These are phyloP conservation scores for Cladosporium phlei DNA, from an alignment of 2,329 filamentous ascomycete genomes.

Conservation along the genomic window DNA sequence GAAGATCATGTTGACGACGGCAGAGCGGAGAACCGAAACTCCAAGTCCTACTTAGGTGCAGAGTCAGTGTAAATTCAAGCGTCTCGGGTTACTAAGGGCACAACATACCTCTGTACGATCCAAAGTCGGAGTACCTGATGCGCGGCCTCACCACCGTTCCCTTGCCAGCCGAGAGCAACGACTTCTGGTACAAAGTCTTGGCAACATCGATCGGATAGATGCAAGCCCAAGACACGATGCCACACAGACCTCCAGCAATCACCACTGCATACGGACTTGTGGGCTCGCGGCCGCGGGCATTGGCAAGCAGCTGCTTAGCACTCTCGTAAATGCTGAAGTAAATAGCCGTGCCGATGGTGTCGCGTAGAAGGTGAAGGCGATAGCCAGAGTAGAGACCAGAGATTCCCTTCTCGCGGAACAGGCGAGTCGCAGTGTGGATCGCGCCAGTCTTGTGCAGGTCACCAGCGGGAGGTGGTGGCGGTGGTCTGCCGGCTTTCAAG, in stretches of 20 bases:
- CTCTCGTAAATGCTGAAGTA: conserved; percentile 91
- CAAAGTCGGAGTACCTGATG: conserved; percentile 70
- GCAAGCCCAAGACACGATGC: conserved; percentile 78
- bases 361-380: conserved; percentile 75
- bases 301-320: conserved; percentile 74
- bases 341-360: conserved; percentile 76
- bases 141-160: conserved; percentile 52
- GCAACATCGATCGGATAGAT: conserved; percentile 68
- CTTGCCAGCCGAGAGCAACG: conserved; percentile 67
- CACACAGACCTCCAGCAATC: conserved; percentile 72
- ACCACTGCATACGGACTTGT: conserved; percentile 76
- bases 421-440: conserved; percentile 63
- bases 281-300: conserved; percentile 66
- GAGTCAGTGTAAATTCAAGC: conserved; percentile 1
- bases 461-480: conserved; percentile 1
- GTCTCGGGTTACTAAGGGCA: background rate
- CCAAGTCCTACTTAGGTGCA: conserved; percentile 49
- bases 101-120: conserved; percentile 68
- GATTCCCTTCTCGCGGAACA: conserved; percentile 69
- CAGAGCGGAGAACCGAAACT: conserved; percentile 78
- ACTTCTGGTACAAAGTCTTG: conserved; percentile 81
- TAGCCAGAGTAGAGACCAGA: conserved; percentile 76
- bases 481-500: conserved; percentile 3
- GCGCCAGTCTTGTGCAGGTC: conserved; percentile 25
- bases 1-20: conserved; percentile 81